These are phyloP conservation scores for Naganishia randhawae DNA, from an alignment of 768 basidiomycete species.

Conservation along the genomic window DNA sequence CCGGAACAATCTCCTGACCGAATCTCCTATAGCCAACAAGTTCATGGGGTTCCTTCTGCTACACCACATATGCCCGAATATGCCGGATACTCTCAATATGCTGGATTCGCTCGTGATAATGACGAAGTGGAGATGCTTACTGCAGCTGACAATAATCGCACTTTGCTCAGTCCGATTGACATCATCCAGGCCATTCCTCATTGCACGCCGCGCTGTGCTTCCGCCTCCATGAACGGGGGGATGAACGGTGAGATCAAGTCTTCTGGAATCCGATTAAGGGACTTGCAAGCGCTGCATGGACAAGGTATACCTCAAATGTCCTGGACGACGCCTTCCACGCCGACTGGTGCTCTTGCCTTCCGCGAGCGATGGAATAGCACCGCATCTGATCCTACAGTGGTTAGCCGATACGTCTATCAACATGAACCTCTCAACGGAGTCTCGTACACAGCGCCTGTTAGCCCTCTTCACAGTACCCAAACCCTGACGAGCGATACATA, in stretches of 20 bases:
- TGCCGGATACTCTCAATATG: not conserved
- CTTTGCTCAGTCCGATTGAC: conserved; percentile 8
- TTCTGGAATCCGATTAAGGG: not conserved
- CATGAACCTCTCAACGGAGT: not conserved
- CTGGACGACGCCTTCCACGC: conserved; percentile 14
- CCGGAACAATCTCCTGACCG: not conserved
- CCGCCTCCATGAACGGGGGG: not conserved
- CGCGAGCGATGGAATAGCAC: conserved; percentile 12
- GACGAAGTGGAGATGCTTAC: not conserved
- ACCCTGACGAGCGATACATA: not conserved
- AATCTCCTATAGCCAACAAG: not conserved
- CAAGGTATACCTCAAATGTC: conserved; percentile 15
- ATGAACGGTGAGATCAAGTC: not conserved
- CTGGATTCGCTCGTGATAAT: not conserved
- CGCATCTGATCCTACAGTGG: not conserved
- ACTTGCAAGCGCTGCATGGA: not conserved
- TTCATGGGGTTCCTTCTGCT: no score
- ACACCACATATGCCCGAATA: not conserved
- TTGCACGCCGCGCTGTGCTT: not conserved
- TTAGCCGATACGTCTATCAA: not conserved
- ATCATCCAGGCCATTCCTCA: conserved; percentile 8
- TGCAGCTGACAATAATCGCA: not conserved
- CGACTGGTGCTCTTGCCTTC: not conserved
- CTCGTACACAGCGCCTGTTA: conserved; percentile 5
- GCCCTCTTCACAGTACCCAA: not conserved